phyloP scores from a whole-genome alignment of 768 basidiomycete genomes.

The Lactifluus rugatus region DNA sequence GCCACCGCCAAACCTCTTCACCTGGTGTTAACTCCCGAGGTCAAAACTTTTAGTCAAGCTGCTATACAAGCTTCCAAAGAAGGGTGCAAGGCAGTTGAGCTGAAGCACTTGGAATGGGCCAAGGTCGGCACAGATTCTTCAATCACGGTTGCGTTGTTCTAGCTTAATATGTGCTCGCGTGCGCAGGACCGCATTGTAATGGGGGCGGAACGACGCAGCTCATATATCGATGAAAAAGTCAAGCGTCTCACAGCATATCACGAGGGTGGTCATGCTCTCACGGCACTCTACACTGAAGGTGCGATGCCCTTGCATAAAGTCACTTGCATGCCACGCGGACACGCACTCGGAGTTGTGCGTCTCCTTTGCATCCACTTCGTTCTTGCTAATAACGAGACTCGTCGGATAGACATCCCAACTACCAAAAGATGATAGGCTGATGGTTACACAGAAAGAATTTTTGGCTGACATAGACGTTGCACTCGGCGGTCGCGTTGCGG shows the following conservation, averaged over 20 bases:
- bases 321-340: slow-evolving; percentile 92
- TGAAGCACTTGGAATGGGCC: slow-evolving; percentile 96
- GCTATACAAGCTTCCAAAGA: slow-evolving; percentile 93
- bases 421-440: slow-evolving; percentile 68
- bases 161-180: neutral
- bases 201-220: slow-evolving; percentile 91
- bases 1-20: neutral
- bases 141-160: neutral
- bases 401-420: slow-evolving; percentile 52
- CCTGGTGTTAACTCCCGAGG: neutral
- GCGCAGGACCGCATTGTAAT: slow-evolving; percentile 83
- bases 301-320: slow-evolving; percentile 98
- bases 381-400: neutral
- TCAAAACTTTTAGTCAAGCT: slow-evolving; percentile 46
- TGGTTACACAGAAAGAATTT: slow-evolving; percentile 64
- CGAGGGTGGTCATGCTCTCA: slow-evolving; percentile 94
- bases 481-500: slow-evolving; percentile 92
- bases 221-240: slow-evolving; percentile 77
- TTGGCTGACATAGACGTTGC: slow-evolving; percentile 80
- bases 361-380: neutral
- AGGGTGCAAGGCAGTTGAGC: slow-evolving; percentile 54
- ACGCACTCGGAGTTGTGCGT: slow-evolving; percentile 80
- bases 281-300: slow-evolving; percentile 88
- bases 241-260: slow-evolving; percentile 94
- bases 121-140: slow-evolving; percentile 43